phyloP scores from a whole-genome alignment of 345 rosid genomes.

The Gossypium herbaceum region DNA sequence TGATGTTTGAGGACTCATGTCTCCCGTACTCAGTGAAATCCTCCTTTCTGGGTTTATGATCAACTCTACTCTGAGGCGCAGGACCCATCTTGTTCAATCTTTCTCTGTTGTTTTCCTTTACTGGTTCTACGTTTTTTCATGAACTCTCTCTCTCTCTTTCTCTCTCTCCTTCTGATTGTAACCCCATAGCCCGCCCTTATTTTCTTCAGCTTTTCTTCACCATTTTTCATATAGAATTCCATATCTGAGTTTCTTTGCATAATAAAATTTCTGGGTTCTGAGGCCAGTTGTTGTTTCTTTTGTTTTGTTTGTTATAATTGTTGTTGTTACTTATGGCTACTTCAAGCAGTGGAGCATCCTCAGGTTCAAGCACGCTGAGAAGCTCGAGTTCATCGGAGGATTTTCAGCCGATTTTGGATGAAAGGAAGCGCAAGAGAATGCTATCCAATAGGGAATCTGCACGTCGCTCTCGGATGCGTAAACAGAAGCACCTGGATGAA shows the following conservation, averaged over 20 bases:
- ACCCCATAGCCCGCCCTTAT: neutral
- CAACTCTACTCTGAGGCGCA: conserved; percentile 75
- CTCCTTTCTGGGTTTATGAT: conserved; percentile 82
- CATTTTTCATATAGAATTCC: neutral
- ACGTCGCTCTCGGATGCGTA: conserved; percentile 79
- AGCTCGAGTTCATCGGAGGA: conserved; percentile 62
- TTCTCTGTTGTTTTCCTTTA: conserved; percentile 98
- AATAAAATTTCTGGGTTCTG: conserved; percentile 22
- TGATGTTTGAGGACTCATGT: conserved; percentile 75
- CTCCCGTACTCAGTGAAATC: conserved; percentile 86
- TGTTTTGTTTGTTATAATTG: conserved; percentile 11
- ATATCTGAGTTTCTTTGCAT: neutral
- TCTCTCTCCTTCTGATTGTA: neutral
- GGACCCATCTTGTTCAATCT: conserved; percentile 98
- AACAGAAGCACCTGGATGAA: conserved; percentile 79
- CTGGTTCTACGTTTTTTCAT: conserved; percentile 93
- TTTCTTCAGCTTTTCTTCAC: neutral
- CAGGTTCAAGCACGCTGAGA: conserved; percentile 40
- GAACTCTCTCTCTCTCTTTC: conserved; percentile 15
- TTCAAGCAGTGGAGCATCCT: conserved; percentile 41
- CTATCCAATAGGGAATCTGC: conserved; percentile 89
- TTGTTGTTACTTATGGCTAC: conserved; percentile 49
- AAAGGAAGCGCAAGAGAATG: conserved; percentile 85
- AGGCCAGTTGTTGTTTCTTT: conserved; percentile 2
- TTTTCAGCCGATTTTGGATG: conserved; percentile 45